phyloP scores from a whole-genome alignment of 2,329 filamentous ascomycete species.

The Fusarium austroafricanum region DNA sequence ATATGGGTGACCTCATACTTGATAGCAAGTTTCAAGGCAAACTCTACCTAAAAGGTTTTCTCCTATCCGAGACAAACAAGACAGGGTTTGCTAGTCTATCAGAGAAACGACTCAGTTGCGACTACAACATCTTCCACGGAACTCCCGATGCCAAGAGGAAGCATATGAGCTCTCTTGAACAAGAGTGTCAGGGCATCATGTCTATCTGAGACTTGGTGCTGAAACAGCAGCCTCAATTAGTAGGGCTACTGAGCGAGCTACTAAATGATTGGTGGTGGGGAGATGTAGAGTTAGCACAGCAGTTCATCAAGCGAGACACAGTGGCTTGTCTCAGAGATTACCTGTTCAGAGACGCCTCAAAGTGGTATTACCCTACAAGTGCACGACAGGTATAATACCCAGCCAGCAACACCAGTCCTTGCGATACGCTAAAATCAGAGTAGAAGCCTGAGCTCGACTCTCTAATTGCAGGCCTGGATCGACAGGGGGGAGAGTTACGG shows the following conservation, averaged over 20 bases:
- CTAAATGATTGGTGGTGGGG: constrained; percentile 19
- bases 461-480: constrained; percentile 13
- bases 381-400: not conserved
- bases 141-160: constrained; percentile 5
- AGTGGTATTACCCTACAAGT: constrained; percentile 27
- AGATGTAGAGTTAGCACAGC: constrained; percentile 9
- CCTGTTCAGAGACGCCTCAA: constrained; percentile 5
- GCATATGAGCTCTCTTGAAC: not conserved
- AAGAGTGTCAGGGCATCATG: constrained; percentile 19
- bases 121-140: constrained; percentile 21
- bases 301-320: not conserved
- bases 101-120: constrained; percentile 15
- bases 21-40: not conserved
- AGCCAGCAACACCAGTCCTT: not conserved
- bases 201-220: constrained; percentile 27
- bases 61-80: not conserved
- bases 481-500: constrained; percentile 5
- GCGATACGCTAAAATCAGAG: not conserved
- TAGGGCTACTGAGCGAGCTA: constrained; percentile 12
- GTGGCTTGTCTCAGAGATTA: constrained; percentile 2
- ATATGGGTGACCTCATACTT: constrained; percentile 10
- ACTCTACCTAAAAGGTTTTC: constrained; percentile 22
- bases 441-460: constrained; percentile 5
- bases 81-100: constrained; percentile 12
- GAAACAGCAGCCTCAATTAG: not conserved